Base-by-base conservation (phyloP, 805 yeast species). In the Zygotorulaspora sp. region DNA sequence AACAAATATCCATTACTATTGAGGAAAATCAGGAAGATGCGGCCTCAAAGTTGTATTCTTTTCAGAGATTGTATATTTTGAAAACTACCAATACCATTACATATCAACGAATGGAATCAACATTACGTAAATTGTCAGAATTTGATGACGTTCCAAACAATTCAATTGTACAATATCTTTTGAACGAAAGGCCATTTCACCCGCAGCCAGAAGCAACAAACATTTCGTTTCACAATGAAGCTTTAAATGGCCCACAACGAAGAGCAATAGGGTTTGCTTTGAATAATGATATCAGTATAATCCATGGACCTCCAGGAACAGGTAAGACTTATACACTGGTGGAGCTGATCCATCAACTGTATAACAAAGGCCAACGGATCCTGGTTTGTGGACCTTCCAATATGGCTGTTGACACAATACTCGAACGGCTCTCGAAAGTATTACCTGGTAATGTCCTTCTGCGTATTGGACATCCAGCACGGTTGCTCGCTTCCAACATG, bases 311-410 rank as follows among this genome's bases (percentile, higher is more conserved):
- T 2, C 89, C 89, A 4, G 89, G 89, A 0, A 80, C 89, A 0
- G 90, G 90, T 3, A 76, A 78, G 43, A 90, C 97, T 0, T 81
- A 80, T 45, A 89, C 97, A 0, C 51, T 90, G 5, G 78, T 89
- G 7, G 97, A 90, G 52, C 64, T 85, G 6, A 79, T 88, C 24
- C 74, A 82, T 35, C 96, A 89, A 54, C 65, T 87, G 35, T 69
- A 77, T 1, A 66, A 65, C 6, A 62, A 61, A 20, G 74, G 75
- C 6, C 68, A 74, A 44, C 59, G 88, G 30, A 79, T 90, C 0
- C 65, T 90, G 19, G 89, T 90, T 0, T 89, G 97, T 64, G 97
- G 96, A 0, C 95, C 97, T 0, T 88, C 97, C 0, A 90, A 90
- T 57, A 80, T 88, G 11, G 78, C 96, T 1, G 95, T 89, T 1